Conservation (phyloP, 1,284 basidiomycete genomes). For the Puccinia horiana region DNA sequence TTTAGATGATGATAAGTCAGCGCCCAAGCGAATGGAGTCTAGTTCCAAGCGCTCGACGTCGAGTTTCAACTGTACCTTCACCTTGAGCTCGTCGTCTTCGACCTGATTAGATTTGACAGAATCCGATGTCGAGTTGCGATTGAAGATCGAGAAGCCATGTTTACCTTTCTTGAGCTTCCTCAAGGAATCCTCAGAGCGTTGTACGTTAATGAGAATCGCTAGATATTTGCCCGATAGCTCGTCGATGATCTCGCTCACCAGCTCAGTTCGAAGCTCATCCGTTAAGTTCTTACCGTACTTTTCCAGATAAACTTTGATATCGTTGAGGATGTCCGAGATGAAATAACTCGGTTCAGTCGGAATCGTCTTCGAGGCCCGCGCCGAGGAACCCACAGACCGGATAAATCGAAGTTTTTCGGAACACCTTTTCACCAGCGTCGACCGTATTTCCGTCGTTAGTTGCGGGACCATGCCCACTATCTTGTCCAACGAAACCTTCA, state of each 20-base stretch:
- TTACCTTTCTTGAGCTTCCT: conserved; percentile 80
- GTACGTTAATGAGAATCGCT: conserved; percentile 71
- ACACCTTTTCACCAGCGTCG: conserved; percentile 73
- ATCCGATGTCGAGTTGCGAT: conserved; percentile 59
- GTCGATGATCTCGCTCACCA: conserved; percentile 41
- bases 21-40: conserved; percentile 71
- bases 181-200: conserved; percentile 85
- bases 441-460: conserved; percentile 69
- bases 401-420: conserved; percentile 83
- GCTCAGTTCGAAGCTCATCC: conserved; percentile 64
- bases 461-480: conserved; percentile 64
- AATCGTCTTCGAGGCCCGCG: conserved; percentile 68
- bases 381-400: conserved; percentile 81
- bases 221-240: conserved; percentile 59
- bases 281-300: conserved; percentile 60
- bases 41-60: conserved; percentile 79
- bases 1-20: conserved; percentile 66
- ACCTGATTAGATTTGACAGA: conserved; percentile 52
- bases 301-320: conserved; percentile 73
- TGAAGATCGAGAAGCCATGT: conserved; percentile 74
- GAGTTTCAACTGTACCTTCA: conserved; percentile 78
- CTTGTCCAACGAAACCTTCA: conserved; percentile 64
- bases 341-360: conserved; percentile 81
- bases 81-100: conserved; percentile 62
- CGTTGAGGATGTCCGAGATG: conserved; percentile 74